Evolutionary conservation across 2,329 filamentous ascomycete genomes (phyloP).

Genomic region (Phyllosticta citrichinensis): DNA sequence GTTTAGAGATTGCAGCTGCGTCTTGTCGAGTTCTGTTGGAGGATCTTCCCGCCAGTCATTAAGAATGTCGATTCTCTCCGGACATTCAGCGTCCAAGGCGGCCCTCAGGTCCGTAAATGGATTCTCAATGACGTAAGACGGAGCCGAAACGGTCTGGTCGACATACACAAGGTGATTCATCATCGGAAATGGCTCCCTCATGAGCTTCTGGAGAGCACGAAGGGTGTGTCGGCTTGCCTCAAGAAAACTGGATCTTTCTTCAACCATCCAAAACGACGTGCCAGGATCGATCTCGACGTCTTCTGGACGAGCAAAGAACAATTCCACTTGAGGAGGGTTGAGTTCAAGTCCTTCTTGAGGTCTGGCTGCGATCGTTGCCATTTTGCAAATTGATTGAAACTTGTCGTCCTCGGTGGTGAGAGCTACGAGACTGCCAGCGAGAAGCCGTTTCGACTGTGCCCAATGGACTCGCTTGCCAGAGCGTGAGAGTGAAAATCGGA

Average conservation of each 20-base stretch:
- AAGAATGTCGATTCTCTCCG: conserved; percentile 45
- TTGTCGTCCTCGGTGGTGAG: conserved; percentile 46
- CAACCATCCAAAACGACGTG: conserved; percentile 66
- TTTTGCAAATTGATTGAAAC: conserved; percentile 55
- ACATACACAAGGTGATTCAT: conserved; percentile 50
- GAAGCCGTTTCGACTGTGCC: conserved; percentile 49
- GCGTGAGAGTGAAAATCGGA: conserved; percentile 60
- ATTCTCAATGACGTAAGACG: conserved; percentile 42
- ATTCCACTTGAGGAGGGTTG: conserved; percentile 61
- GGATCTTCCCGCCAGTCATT: conserved; percentile 41
- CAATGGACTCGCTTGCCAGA: conserved; percentile 60
- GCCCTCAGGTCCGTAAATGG: conserved; percentile 42
- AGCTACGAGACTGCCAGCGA: conserved; percentile 45
- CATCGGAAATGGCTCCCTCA: conserved; percentile 50
- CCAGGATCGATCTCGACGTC: conserved; percentile 60
- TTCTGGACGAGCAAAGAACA: conserved; percentile 55
- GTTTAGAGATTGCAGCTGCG: conserved; percentile 59
- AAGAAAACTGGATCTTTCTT: conserved; percentile 63
- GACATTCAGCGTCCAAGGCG: conserved; percentile 23
- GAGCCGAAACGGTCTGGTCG: conserved; percentile 36
- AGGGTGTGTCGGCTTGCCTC: conserved; percentile 68
- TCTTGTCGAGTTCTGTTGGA: conserved; percentile 50
- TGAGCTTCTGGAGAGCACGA: conserved; percentile 58
- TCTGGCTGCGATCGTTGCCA: conserved; percentile 64
- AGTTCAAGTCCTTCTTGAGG: conserved; percentile 52